Base-by-base conservation (phyloP, 768 basidiomycete species). In the Kwoniella sp. region DNA sequence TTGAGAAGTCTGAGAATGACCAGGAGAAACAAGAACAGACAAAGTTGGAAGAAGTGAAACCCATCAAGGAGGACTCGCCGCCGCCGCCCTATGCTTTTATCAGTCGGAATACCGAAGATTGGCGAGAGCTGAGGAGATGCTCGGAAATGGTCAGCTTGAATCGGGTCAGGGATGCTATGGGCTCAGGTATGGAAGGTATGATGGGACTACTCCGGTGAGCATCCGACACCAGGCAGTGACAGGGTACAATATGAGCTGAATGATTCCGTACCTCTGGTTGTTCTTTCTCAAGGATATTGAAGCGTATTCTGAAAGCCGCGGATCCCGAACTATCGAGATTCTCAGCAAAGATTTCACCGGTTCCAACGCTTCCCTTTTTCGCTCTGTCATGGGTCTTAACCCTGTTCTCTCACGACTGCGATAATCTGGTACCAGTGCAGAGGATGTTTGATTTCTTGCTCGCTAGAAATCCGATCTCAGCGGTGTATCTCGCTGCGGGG, bases 371-470 rank as follows among this genome's bases (percentile, higher is more conserved):
- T 1, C 93, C 93, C 0, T 95, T 92, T 74, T 91, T 89, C 76
- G 90, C 92, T 0, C 85, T 97, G 19, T 90, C 92, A 3, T 90
- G 92, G 80, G 85, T 96, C 30, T 83, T 97, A 33, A 95, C 92
- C 0, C 84, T 95, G 29, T 92, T 97, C 81, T 87, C 93, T 12
- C 93, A 97, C 77, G 92, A 96, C 70, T 85, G 92, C 60, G 91
- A 93, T 8, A 90, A 90, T 1, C 84, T 95, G n/a, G 85, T 88
- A 4, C 86, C 93, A 40, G 89, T 92, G 26, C 92, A 95, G 76
- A 89, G 92, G 67, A 86, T 92, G 51, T 97, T 95, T 79, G 93
- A 97, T 80, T 97, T 88, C 74, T 80, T 96, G 10, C 81, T 97
- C 13, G 86, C 87, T 67, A 84, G 92, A 36, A 91, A 91, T 25